These are phyloP conservation scores for Hypoxylon sp. DNA, from an alignment of 2,329 filamentous ascomycete genomes.

Conservation along the genomic window DNA sequence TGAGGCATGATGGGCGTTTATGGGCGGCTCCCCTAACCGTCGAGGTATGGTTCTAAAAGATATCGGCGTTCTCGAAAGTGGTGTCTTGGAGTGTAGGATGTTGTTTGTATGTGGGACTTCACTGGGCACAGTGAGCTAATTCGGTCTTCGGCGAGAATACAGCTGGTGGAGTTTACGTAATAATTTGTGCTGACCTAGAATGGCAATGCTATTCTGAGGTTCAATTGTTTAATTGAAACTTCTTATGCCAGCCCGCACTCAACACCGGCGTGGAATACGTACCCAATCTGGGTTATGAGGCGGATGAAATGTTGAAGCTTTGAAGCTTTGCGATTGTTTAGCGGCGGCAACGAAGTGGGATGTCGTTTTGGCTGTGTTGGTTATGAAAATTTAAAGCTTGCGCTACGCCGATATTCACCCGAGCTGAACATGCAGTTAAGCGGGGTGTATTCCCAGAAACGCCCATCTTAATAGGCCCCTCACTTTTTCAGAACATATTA, in stretches of 20 bases:
- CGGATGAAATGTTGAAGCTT: constrained; percentile 34
- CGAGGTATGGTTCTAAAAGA: constrained; percentile 8
- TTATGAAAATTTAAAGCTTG: constrained; percentile 37
- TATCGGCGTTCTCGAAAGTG: constrained; percentile 7
- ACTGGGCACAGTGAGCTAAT: constrained; percentile 27
- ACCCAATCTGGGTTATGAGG: background rate
- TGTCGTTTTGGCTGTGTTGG: constrained; percentile 19
- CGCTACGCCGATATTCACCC: constrained; percentile 37
- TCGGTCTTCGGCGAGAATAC: constrained; percentile 10
- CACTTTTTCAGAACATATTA: no score
- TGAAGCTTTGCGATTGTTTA: constrained; percentile 41
- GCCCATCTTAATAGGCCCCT: background rate
- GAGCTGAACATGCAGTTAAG: constrained; percentile 14
- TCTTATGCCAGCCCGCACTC: background rate
- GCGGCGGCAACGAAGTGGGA: constrained; percentile 35
- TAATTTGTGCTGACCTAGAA: constrained; percentile 9
- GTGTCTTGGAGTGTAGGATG: constrained; percentile 6
- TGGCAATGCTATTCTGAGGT: background rate
- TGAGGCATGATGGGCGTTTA: constrained; percentile 71
- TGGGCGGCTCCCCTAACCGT: constrained; percentile 37
- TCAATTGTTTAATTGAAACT: background rate
- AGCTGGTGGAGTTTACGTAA: constrained; percentile 14
- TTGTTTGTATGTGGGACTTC: constrained; percentile 12
- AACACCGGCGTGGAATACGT: constrained; percentile 11
- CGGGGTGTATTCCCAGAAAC: background rate